Evolutionary conservation across 495 filamentous ascomycete species (phyloP).

Genomic region (Aspergillus steynii): DNA sequence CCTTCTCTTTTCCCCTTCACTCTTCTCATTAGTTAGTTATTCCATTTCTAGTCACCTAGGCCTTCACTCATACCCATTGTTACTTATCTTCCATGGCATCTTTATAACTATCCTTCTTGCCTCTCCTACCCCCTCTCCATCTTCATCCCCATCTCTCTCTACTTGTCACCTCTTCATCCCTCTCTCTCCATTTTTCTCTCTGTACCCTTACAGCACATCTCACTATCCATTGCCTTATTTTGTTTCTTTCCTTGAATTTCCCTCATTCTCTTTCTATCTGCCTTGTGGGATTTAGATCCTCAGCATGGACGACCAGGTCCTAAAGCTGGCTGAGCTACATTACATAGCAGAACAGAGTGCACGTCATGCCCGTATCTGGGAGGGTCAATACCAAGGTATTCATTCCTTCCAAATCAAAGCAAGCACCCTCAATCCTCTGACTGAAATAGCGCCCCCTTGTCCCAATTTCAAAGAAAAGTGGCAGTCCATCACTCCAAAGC

Average conservation of each 20-base stretch:
- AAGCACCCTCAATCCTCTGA: background rate
- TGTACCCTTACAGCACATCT: background rate
- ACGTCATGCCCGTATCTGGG: background rate
- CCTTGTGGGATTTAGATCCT: no score
- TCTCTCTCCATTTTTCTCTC: background rate
- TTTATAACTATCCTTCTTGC: slow-evolving; percentile 4
- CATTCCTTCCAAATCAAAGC: background rate
- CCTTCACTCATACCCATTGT: background rate
- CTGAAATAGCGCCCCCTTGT: background rate
- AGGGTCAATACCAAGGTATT: background rate
- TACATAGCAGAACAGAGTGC: no score
- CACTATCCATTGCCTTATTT: no score
- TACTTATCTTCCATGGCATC: background rate
- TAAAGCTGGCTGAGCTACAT: no score
- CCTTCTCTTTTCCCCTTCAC: no score
- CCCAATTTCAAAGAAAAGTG: background rate
- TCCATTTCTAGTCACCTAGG: background rate
- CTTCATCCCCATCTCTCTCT: slow-evolving; percentile 2
- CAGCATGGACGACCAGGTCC: no score
- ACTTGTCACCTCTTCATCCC: background rate
- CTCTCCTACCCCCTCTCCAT: background rate
- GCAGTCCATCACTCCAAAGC: background rate
- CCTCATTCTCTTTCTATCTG: no score
- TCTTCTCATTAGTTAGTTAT: no score
- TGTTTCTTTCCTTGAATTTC: background rate